A percentile compares a stretch with the other conserved stretches of the same genome.
These are phyloP conservation scores for Clathrus columnatus DNA, from an alignment of 768 basidiomycete species.

Conservation along the genomic window DNA sequence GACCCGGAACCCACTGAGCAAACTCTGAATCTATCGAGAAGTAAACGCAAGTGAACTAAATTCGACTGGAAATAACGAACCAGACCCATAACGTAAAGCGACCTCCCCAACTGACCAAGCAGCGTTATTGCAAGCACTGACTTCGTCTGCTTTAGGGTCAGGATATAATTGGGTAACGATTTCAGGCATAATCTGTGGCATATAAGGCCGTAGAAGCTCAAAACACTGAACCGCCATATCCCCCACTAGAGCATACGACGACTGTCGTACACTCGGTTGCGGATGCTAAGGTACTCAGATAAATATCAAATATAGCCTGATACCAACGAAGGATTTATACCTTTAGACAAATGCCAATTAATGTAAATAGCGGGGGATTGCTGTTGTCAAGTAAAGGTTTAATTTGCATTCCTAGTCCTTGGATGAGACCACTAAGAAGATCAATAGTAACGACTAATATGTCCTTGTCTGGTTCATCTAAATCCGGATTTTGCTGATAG, in stretches of 20 bases:
- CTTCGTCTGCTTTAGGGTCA: slow-evolving; percentile 87
- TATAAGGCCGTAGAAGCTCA: slow-evolving; percentile 69
- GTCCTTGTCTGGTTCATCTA: slow-evolving; percentile 93
- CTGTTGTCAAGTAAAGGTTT: slow-evolving; percentile 60
- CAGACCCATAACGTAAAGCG: slow-evolving; percentile 80
- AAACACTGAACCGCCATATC: slow-evolving; percentile 98
- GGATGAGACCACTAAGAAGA: slow-evolving; percentile 88
- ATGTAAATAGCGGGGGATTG: slow-evolving; percentile 68
- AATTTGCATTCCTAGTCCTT: slow-evolving; percentile 78
- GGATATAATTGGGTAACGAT: slow-evolving; percentile 85
- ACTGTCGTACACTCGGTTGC: slow-evolving; percentile 91
- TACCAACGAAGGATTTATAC: slow-evolving; percentile 20
- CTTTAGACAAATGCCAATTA: slow-evolving; percentile 84
- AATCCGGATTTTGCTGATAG: slow-evolving; percentile 79
- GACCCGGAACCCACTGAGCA: slow-evolving; percentile 80
- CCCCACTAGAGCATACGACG: slow-evolving; percentile 95
- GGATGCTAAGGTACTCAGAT: slow-evolving; percentile 60
- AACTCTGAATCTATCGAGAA: slow-evolving; percentile 57
- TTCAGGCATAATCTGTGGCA: slow-evolving; percentile 85
- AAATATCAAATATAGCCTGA: neutral
- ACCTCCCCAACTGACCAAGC: slow-evolving; percentile 99
- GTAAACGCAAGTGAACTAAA: neutral
- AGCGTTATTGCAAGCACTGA: slow-evolving; percentile 97
- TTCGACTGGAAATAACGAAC: slow-evolving; percentile 31
- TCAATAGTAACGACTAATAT: slow-evolving; percentile 99